These are phyloP conservation scores for Leccinellum rugosiceps DNA, from an alignment of 768 basidiomycete genomes.

Conservation along the genomic window DNA sequence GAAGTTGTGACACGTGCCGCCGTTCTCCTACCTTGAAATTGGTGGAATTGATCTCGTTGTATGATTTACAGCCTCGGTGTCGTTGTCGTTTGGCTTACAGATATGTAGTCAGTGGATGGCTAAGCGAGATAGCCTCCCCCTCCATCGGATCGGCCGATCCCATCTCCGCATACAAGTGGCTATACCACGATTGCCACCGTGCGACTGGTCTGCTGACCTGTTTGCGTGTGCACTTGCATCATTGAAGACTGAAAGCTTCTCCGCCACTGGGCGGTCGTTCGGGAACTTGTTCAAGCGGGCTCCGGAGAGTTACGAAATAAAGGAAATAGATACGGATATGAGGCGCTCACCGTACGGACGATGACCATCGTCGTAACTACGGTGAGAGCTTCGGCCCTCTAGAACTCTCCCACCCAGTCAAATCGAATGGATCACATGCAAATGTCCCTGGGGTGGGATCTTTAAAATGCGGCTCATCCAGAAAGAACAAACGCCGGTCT, in stretches of 20 bases:
- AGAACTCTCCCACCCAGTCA: not conserved
- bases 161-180: not conserved
- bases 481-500: not conserved
- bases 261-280: not conserved
- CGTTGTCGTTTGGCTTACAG: no score
- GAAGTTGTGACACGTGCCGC: no score
- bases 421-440: not conserved
- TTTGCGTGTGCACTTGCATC: not conserved
- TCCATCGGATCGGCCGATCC: not conserved
- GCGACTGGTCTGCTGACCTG: not conserved
- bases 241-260: not conserved
- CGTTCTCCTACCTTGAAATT: no score
- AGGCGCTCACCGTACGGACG: not conserved
- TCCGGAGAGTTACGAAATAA: not conserved
- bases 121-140: not conserved
- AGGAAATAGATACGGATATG: not conserved
- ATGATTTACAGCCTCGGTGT: no score
- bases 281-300: not conserved
- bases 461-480: no score
- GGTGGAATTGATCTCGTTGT: no score
- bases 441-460: not conserved
- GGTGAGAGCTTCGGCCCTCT: slow-evolving; percentile 1
- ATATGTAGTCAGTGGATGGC: no score
- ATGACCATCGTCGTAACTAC: not conserved
- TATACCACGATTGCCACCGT: not conserved